These are phyloP conservation scores for Hansfordia pulvinata DNA, from an alignment of 2,329 filamentous ascomycete genomes.

Conservation along the genomic window DNA sequence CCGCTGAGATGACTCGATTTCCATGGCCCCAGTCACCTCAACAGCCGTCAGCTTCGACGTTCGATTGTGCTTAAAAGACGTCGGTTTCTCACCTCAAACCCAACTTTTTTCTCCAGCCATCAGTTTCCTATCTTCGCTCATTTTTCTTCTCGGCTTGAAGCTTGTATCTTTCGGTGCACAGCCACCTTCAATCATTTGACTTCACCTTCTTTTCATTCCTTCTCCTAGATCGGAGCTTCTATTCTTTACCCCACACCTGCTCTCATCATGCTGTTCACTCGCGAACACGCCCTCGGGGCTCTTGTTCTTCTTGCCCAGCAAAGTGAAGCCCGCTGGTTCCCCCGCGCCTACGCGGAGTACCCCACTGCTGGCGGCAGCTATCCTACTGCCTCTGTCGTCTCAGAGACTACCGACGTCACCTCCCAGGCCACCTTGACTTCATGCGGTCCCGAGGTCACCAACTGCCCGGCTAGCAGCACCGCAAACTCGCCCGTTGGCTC, in stretches of 20 bases:
- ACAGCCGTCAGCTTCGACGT: too few species aligned
- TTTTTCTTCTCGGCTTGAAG: too few species aligned
- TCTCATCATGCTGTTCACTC: constrained; percentile 9
- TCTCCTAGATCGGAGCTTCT: constrained; percentile 2
- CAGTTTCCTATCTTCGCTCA: too few species aligned
- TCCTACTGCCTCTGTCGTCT: too few species aligned
- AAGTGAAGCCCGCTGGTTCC: constrained; percentile 4
- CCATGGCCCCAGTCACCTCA: too few species aligned
- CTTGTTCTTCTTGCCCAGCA: constrained; percentile 7
- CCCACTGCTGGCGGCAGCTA: too few species aligned
- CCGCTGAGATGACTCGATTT: too few species aligned
- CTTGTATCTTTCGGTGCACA: constrained; percentile 1
- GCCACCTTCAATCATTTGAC: constrained; percentile 6
- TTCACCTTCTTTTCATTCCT: constrained; percentile 4
- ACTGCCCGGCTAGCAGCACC: neutral
- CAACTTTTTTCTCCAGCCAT: too few species aligned
- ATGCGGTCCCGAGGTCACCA: neutral
- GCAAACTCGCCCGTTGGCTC: neutral
- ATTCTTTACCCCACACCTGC: constrained; percentile 4
- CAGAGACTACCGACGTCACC: neutral
- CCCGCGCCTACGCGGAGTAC: too few species aligned
- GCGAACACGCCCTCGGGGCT: constrained; percentile 5
- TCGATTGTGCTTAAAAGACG: too few species aligned
- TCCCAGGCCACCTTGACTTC: neutral
- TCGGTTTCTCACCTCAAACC: too few species aligned